Base-by-base conservation (phyloP, 164 flowering plant genomes). In the Umbellularia californica region DNA sequence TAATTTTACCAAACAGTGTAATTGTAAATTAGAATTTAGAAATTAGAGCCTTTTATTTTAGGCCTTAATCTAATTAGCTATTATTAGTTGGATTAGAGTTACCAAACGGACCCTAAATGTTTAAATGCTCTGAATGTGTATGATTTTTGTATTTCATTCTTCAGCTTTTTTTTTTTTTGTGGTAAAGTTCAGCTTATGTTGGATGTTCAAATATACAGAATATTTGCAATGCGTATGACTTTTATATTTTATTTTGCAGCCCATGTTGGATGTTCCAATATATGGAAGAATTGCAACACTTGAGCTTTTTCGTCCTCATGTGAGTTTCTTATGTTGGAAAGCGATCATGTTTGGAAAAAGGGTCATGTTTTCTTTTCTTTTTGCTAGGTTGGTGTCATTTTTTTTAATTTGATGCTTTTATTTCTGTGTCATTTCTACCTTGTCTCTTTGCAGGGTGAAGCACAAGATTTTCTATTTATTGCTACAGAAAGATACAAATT, bases 271-370 rank as follows among this genome's bases (percentile, higher is more conserved):
- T 85, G 97, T 94, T 70, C 99, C 99, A 47, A 89, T 95, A 74
- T 95, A 95, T 81, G 98, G 99, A 80, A 90, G 99, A 86, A 95
- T 95, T 79, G 98, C 98, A 66, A 95, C 99, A 11, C 94, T 95
- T 52, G 95, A 93, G 79, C 98, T 95, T 76, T 95, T 95, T 72
- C 98, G 98, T 20, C 98, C 99, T 67, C 94, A 92, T 86, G 99
- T 95, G 82, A 91, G 99, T 88, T 50, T 58, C 5, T 35, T 60
- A 58, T 70, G 65, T 15, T 75, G 27, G 35, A 41, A 41, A 41
- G 47, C 47, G 9, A 41, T 41, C 47, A 41, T 41, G 47, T 41
- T 41, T 41, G 9, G 10, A 9, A 41, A 41, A 41, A 9, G 2
- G 14, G 24, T 35, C 60, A 19, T 65, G 11, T 28, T 33, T 30